Evolutionary conservation across 768 basidiomycete species (phyloP), one percentile per base, ranked within the genome.

Genomic region (Cystobasidiopsis lactophilus): DNA sequence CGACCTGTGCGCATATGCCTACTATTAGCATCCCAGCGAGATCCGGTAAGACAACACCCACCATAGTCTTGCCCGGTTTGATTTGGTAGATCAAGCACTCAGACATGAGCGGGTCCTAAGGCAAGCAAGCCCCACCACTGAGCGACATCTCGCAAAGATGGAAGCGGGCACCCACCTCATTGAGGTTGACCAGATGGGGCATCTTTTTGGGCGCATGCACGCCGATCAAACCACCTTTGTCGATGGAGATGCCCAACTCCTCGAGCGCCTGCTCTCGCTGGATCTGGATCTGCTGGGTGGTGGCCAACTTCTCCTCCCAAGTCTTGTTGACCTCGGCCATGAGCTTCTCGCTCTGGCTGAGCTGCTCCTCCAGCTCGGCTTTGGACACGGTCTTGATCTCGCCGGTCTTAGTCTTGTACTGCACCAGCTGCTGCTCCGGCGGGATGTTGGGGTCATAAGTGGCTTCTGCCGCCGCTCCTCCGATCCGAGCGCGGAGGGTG

Each of bases 121-220:
- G 66, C 29, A 69, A 58, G 41, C 66, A 66, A 39, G 65, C 65
- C 60, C 61, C 0, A 63, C 62, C 55, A 51, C 18, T 24, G 7
- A 31, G 50, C 37, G 14, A 40, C 46, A 5, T 5, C 23, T 47
- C 27, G 10, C 21, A 16, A 29, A 4, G 23, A 47, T 30, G 5
- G 7, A 4, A 40, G 39, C 66, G 13, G 27, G 41, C 23, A 43
- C 41, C 19, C 23, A 43, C 41, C n/a, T 55, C 5, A 57, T 63
- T 11, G 62, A 89, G 65, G 69, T 88, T 91, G 61, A 89, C 85
- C 57, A 93, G 70, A 71, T 89, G 85, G 3, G 86, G 85, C 78
- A 83, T 86, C 82, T 80, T 85, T 74, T 95, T 96, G 29, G 93
- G 93, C 21, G 93, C 88, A 71, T 93, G 88, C 52, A 98, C 93